Conservation (phyloP, 306 rosid genomes). For the Clitoria ternatea region DNA sequence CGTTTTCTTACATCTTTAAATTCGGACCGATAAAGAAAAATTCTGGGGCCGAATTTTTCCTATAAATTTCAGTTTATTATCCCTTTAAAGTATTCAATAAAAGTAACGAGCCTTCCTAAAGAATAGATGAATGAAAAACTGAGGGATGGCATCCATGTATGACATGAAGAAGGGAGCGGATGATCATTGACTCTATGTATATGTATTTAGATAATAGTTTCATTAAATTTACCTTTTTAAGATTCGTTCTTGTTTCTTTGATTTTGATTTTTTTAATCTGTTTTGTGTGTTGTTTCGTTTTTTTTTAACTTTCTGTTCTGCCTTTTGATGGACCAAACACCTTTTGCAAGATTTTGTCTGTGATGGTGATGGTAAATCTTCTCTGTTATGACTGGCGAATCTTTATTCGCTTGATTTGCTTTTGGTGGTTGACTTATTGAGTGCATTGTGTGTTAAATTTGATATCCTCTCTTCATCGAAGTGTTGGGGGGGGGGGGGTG, state of each 20-base stretch:
- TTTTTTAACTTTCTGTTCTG: background rate
- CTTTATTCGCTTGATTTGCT: background rate
- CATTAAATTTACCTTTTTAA: background rate
- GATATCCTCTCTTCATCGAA: background rate
- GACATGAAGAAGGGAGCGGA: background rate
- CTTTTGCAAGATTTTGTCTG: conserved; percentile 4
- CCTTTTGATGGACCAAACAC: background rate
- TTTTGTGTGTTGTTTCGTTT: background rate
- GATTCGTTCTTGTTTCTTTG: background rate
- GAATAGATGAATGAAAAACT: background rate
- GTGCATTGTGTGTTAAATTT: background rate
- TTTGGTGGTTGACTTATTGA: background rate
- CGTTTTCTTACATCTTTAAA: background rate
- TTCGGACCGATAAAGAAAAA: background rate
- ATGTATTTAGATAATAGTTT: background rate
- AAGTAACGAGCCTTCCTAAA: background rate
- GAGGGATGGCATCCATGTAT: background rate
- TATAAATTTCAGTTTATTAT: background rate
- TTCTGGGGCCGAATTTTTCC: background rate
- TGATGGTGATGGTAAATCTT: conserved; percentile 10
- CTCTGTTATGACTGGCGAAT: background rate
- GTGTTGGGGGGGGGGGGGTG: too few relatives aligned
- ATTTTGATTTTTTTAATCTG: background rate
- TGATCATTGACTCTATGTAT: conserved; percentile 6
- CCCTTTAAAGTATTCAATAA: background rate